These are phyloP conservation scores for Geum urbanum DNA, from an alignment of 306 rosid genomes.

Conservation along the genomic window DNA sequence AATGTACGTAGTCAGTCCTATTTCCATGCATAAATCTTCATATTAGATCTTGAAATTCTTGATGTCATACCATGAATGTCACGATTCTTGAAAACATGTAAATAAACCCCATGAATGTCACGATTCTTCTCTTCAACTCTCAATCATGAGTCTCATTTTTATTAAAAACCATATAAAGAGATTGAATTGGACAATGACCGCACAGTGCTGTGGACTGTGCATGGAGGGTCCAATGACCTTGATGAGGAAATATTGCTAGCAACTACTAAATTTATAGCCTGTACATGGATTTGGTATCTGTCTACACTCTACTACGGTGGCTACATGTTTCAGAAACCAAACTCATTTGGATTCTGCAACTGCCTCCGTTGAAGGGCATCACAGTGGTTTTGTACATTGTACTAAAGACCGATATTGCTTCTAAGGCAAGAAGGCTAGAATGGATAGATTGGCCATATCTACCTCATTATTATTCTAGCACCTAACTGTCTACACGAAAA, in stretches of 20 bases:
- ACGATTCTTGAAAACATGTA: neutral
- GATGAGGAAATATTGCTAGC: constrained; percentile 2
- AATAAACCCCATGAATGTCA: neutral
- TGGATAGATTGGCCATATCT: constrained; percentile 6
- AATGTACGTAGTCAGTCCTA: too few species aligned
- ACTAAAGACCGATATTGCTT: constrained; percentile 21
- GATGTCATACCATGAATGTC: neutral
- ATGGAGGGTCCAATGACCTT: neutral
- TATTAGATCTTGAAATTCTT: neutral
- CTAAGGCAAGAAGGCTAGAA: constrained; percentile 33
- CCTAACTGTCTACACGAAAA: constrained; percentile 28
- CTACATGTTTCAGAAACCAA: neutral
- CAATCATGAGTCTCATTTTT: constrained; percentile 2
- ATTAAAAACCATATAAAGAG: neutral
- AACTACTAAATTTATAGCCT: constrained; percentile 7
- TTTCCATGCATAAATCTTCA: neutral
- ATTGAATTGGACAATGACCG: constrained; percentile 15
- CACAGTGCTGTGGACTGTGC: neutral
- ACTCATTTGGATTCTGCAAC: neutral
- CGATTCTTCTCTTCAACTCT: neutral
- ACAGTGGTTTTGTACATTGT: neutral
- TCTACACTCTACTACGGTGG: neutral
- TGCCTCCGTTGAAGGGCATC: constrained; percentile 7
- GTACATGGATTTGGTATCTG: constrained; percentile 1
- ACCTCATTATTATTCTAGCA: constrained; percentile 20